Evolutionary conservation across 2,329 filamentous ascomycete species (phyloP).

Genomic region (Alternaria incomplexa): DNA sequence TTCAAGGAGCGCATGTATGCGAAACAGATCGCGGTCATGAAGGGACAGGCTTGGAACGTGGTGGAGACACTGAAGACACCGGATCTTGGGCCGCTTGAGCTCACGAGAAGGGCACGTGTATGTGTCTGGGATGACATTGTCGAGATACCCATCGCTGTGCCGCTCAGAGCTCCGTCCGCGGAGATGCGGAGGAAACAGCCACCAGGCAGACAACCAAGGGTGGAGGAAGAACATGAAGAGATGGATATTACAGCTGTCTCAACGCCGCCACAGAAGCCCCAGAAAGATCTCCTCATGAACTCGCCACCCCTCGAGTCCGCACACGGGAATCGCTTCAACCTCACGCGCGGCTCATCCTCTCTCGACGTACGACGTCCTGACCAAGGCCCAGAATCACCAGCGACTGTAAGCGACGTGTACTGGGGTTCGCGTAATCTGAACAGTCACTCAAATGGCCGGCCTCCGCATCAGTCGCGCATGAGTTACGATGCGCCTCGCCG

Average conservation of each 20-base stretch:
- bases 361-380: slow-evolving; percentile 44
- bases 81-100: slow-evolving; percentile 91
- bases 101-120: slow-evolving; percentile 87
- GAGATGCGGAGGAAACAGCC: slow-evolving; percentile 76
- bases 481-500: slow-evolving; percentile 50
- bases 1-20: slow-evolving; percentile 99
- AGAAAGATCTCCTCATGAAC: slow-evolving; percentile 72
- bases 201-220: slow-evolving; percentile 26
- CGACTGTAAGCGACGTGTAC: slow-evolving; percentile 43
- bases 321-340: slow-evolving; percentile 56
- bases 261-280: slow-evolving; percentile 58
- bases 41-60: slow-evolving; percentile 98
- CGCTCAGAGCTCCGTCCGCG: slow-evolving; percentile 82
- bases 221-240: slow-evolving; percentile 70
- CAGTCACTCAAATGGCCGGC: slow-evolving; percentile 27
- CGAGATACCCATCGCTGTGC: slow-evolving; percentile 92
- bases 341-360: slow-evolving; percentile 54
- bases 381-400: slow-evolving; percentile 37
- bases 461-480: slow-evolving; percentile 45
- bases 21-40: slow-evolving; percentile 98
- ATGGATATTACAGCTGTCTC: slow-evolving; percentile 84
- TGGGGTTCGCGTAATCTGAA: slow-evolving; percentile 29
- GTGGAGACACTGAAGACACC: slow-evolving; percentile 93
- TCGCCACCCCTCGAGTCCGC: slow-evolving; percentile 57
- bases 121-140: slow-evolving; percentile 99